Evolutionary conservation across 106 monocot species (phyloP).

Genomic region (Ottelia alismoides): DNA sequence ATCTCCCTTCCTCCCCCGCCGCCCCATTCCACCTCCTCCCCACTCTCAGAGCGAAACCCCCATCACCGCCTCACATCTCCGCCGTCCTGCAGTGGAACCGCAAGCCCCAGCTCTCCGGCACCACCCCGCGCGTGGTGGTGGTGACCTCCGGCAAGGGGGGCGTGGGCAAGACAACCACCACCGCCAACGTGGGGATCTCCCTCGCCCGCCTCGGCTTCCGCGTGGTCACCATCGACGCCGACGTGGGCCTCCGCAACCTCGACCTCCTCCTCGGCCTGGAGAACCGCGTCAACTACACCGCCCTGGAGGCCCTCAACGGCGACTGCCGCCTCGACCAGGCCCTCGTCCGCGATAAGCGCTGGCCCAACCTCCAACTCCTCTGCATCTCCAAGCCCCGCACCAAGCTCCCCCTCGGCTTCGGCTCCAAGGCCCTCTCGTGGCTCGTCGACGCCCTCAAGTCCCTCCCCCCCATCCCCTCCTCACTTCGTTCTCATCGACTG

Average conservation of each 20-base stretch:
- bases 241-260: constrained; percentile 90
- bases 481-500: constrained; percentile 94
- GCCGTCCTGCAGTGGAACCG: constrained; percentile 51
- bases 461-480: constrained; percentile 11
- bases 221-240: constrained; percentile 68
- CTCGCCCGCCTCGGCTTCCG: constrained; percentile 78
- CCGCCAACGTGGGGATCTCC: constrained; percentile 83
- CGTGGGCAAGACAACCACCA: constrained; percentile 94
- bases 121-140: constrained; percentile 70
- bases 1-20: too few relatives aligned
- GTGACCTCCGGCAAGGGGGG: constrained; percentile 93
- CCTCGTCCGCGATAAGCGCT: constrained; percentile 55
- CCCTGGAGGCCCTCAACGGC: constrained; percentile 56
- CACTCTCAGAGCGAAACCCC: background rate
- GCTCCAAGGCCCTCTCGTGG: constrained; percentile 55
- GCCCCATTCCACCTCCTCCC: too few relatives aligned
- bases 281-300: constrained; percentile 73
- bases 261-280: constrained; percentile 95
- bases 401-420: constrained; percentile 63
- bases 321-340: constrained; percentile 82
- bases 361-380: constrained; percentile 47
- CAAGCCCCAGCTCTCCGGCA: constrained; percentile 60
- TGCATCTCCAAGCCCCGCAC: constrained; percentile 69
- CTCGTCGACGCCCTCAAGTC: constrained; percentile 54
- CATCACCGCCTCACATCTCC: background rate